Evolutionary conservation across 306 rosid genomes (phyloP), one percentile per base, ranked within the genome.

Genomic region (Parietaria judaica): DNA sequence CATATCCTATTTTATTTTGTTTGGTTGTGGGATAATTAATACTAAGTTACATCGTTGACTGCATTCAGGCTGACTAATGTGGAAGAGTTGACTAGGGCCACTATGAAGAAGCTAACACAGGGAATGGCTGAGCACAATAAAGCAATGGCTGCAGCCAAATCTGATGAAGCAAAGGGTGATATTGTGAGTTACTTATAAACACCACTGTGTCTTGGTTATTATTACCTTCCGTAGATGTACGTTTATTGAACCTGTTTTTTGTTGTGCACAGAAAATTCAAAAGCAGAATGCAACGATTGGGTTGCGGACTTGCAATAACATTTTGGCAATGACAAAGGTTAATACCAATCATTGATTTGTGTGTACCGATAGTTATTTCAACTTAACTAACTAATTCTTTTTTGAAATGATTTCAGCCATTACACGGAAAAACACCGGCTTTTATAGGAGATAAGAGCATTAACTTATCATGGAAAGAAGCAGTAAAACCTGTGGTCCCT

Each of bases 391-490:
- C 63, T 8, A 4, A 9, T n/a, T 31, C 17, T 38, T 17, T 16
- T 56, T 1, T 51, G 48, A 23, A 23, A 68, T 72, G 50, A 69
- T 63, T 23, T 50, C 68, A 83, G 88, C 74, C 73, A 8, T 75
- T 83, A 39, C 85, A 83, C 72, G 83, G 84, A 0, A 94, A 94
- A 73, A 65, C 83, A 45, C 97, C 99, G 41, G 74, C 97, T 49
- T 94, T 94, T 72, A 80, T 83, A 61, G 95, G 97, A 72, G 95
- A 84, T 66, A 84, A 86, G 78, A 81, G 90, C 84, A 72, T 94
- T 81, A 86, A 79, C 73, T 86, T 94, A 13, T 94, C 99, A 14
- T 94, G 99, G 99, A 88, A 84, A 80, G 99, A 92, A 76, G 85
- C 79, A 56, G 54, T 83, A 63, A 92, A 92, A 79, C 60, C 87